phyloP scores from a whole-genome alignment of 2,329 filamentous ascomycete species.

The Aspergillus ruber region DNA sequence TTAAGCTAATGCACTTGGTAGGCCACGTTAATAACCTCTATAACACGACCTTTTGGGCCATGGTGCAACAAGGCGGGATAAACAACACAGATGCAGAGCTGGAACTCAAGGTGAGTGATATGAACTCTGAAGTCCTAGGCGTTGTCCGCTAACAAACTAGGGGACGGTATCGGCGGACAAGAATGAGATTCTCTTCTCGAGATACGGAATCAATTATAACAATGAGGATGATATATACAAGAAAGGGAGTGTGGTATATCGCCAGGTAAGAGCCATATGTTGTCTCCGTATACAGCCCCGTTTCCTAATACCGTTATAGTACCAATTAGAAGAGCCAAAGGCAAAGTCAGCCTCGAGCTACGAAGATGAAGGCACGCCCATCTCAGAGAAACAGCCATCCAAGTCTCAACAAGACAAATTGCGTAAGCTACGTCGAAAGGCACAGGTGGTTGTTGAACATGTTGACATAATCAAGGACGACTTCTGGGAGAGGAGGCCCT shows the following conservation, averaged over 20 bases:
- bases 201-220: constrained; percentile 94
- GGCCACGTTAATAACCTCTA: constrained; percentile 98
- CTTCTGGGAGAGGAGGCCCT: constrained; percentile 84
- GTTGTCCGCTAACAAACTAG: constrained; percentile 38
- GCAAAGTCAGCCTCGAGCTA: constrained; percentile 18
- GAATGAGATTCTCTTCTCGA: constrained; percentile 88
- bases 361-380: constrained; percentile 10
- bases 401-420: constrained; percentile 80
- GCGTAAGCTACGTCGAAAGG: constrained; percentile 72
- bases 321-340: constrained; percentile 59
- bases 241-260: constrained; percentile 86
- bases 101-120: constrained; percentile 58
- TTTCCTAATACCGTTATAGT: constrained; percentile 40
- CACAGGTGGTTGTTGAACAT: constrained; percentile 73
- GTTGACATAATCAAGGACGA: constrained; percentile 91
- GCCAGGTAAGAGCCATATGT: constrained; percentile 52
- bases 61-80: constrained; percentile 73
- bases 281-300: not conserved
- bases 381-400: constrained; percentile 48
- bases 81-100: constrained; percentile 73
- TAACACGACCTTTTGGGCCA: constrained; percentile 91
- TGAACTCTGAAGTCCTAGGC: not conserved
- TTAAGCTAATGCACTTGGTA: constrained; percentile 28
- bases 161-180: constrained; percentile 82
- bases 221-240: constrained; percentile 88